Base-by-base conservation (phyloP, 176 grass and related monocot species). In the Metroxylon sagu region DNA sequence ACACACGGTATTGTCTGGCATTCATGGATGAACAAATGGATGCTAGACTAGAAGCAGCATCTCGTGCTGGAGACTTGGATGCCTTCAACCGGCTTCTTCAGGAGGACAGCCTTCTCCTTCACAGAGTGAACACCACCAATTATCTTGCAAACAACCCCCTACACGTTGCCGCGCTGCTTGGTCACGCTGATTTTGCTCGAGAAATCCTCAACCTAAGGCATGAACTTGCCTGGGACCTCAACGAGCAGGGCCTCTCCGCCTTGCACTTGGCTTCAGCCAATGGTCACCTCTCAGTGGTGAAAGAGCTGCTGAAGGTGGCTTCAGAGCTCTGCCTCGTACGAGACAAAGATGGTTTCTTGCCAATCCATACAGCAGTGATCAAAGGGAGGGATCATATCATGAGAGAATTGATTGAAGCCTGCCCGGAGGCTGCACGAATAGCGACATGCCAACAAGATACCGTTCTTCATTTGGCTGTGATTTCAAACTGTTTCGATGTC, bases 231-330 rank as follows among this genome's bases (percentile, higher is more conserved):
- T 14, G 4, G 4, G 51, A 66, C 23, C 8, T 48, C 4, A 75
- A 75, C 50, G 14, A 14, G 6, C 48, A 75, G 4, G 62, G 62
- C 1, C n/a, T 52, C 21, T 58, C 72, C 3, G 30, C 62, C 1
- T 48, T 67, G 5, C 73, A 76, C 29, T 43, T 76, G 55, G 73
- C 73, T 50, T 39, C 39, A 3, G 25, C 21, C 4, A 18, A 52
- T 25, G 64, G 64, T 43, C 73, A 76, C 48, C 17, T 76, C 26
- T 4, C 4, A 1, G 55, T 54, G 0, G 62, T 49, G 35, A 50
- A 68, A 8, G 48, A 61, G 19, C 43, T 68, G 54, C 6, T 68
- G 23, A 35, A 68, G 49, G 19, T 52, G 3, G 49, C 3, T 2
- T 55, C 48, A 23, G 48, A 29, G 7, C 65, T 68, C 19, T 68